Evolutionary conservation across 1,284 basidiomycete species (phyloP), one percentile per base, ranked within the genome.

Genomic region (Hemileia vastatrix): DNA sequence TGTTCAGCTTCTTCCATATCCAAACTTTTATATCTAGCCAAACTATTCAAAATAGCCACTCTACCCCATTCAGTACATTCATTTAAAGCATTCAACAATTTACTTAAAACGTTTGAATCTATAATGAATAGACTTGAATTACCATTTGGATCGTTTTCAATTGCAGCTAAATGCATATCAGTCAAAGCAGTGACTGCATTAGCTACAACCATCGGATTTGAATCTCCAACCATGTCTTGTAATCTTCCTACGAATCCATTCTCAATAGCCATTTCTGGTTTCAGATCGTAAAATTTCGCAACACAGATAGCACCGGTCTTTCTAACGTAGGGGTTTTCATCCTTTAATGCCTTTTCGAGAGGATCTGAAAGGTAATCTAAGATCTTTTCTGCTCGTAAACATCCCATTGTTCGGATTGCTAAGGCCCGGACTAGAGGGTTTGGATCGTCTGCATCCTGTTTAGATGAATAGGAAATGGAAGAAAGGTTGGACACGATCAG

Each of bases 41-140:
- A 79, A 0, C 90, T 89, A 64, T 87, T 87, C 58, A 98, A 79
- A 54, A 98, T 86, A 1, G 91, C 90, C 21, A 98, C 91, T 63
- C 94, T 83, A 33, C 94, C 94, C 94, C 94, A 98, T 79, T 98
- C 94, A 0, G 94, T 95, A 76, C 94, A 97, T 78, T 97, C 95
- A 76, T 96, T 96, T 36, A 98, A 81, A 1, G 94, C 94, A 57
- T 97, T 87, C 64, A 98, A 81, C 3, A 98, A 83, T 76, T 95
- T 96, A 76, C 83, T 86, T 63, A 98, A 82, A 54, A 93, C 83
- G 0, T 83, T 77, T 21, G 84, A 79, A 52, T 92, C 91, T 73
- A 98, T 90, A 66, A 79, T 79, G 77, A 97, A 96, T 57, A 86
- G 76, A 9, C 84, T 87, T n/a, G 70, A 58, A 19, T 67, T 64